Conservation (phyloP, 2,329 filamentous ascomycete genomes). For the Dothideomycetes sp. region DNA sequence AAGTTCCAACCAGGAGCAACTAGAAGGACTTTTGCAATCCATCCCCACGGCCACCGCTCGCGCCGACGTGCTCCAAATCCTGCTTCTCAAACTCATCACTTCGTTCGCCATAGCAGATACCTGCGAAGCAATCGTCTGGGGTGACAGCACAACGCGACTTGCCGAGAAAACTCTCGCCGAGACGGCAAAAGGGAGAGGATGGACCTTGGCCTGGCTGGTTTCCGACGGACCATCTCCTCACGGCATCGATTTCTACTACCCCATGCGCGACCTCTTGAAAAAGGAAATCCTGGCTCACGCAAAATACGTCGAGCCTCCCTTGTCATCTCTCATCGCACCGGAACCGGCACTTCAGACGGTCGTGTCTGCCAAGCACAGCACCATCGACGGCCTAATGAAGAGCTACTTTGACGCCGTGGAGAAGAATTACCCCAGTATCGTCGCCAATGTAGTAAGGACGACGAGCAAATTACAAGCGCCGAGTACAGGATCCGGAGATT, state of each 20-base stretch:
- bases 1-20: slow-evolving; percentile 18
- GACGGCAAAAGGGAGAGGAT: slow-evolving; percentile 84
- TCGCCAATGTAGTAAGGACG: slow-evolving; percentile 90
- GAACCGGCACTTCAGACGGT: slow-evolving; percentile 25
- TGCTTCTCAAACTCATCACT: slow-evolving; percentile 64
- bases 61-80: slow-evolving; percentile 60
- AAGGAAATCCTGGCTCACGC: slow-evolving; percentile 67
- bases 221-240: slow-evolving; percentile 60
- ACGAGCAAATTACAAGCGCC: slow-evolving; percentile 64
- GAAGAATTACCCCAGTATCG: slow-evolving; percentile 76
- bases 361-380: slow-evolving; percentile 65
- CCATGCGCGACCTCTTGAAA: slow-evolving; percentile 74
- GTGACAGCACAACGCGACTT: slow-evolving; percentile 77
- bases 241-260: slow-evolving; percentile 61
- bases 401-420: slow-evolving; percentile 85
- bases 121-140: slow-evolving; percentile 69
- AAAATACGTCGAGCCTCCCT: slow-evolving; percentile 27
- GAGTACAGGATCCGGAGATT: slow-evolving; percentile 25
- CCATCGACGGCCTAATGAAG: slow-evolving; percentile 83
- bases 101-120: slow-evolving; percentile 48
- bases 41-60: slow-evolving; percentile 67
- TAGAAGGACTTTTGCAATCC: slow-evolving; percentile 48
- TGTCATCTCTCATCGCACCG: slow-evolving; percentile 28
- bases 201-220: slow-evolving; percentile 70
- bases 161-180: slow-evolving; percentile 79